Evolutionary conservation across 257 asterid genomes (phyloP).

Genomic region (Nicotiana obtusifolia): DNA sequence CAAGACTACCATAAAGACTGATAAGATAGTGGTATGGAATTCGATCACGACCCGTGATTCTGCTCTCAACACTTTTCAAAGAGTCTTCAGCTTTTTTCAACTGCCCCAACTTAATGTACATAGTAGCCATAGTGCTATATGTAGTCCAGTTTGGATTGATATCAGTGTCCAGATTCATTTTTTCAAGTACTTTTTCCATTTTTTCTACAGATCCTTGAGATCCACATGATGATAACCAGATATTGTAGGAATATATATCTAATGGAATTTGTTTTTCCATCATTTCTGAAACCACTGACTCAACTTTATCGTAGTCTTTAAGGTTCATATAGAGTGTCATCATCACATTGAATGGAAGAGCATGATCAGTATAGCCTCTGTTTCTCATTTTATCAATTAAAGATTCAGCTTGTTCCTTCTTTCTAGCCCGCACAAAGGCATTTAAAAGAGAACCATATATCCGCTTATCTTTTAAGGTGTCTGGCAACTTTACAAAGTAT

Average conservation of each 20-base stretch:
- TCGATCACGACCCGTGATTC: slow-evolving; percentile 63
- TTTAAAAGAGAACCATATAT: slow-evolving; percentile 80
- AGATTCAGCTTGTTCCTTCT: slow-evolving; percentile 76
- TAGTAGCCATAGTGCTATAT: slow-evolving; percentile 78
- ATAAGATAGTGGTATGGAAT: slow-evolving; percentile 72
- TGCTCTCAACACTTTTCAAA: slow-evolving; percentile 56
- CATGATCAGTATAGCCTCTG: slow-evolving; percentile 48
- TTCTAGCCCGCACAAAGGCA: slow-evolving; percentile 55
- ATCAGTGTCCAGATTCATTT: slow-evolving; percentile 53
- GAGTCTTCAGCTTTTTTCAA: slow-evolving; percentile 54
- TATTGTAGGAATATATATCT: slow-evolving; percentile 71
- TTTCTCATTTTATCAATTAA: slow-evolving; percentile 50
- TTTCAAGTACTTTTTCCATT: slow-evolving; percentile 63
- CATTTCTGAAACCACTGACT: slow-evolving; percentile 55
- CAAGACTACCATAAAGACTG: slow-evolving; percentile 61
- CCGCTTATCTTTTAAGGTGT: slow-evolving; percentile 65
- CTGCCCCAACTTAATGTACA: slow-evolving; percentile 49
- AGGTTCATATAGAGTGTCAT: slow-evolving; percentile 81
- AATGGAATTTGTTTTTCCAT: slow-evolving; percentile 45
- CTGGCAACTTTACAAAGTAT: slow-evolving; percentile 59
- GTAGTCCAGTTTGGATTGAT: slow-evolving; percentile 82
- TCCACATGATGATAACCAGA: slow-evolving; percentile 72
- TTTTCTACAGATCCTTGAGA: slow-evolving; percentile 48
- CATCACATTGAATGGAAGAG: slow-evolving; percentile 80
- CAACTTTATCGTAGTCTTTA: slow-evolving; percentile 50